Base-by-base conservation (phyloP, 345 rosid genomes). In the Melaleuca quinquenervia region DNA sequence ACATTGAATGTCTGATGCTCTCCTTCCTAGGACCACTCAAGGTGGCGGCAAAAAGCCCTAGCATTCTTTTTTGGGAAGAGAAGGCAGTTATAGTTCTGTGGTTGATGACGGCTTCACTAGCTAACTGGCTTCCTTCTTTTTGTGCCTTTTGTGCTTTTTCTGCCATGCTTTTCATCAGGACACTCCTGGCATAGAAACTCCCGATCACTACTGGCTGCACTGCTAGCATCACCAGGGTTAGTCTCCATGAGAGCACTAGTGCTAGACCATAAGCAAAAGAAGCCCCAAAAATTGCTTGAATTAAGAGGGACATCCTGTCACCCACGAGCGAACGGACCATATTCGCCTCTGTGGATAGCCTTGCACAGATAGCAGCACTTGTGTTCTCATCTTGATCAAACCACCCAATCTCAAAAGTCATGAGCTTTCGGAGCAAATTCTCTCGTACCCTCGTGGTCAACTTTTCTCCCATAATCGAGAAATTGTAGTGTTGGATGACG, bases 81-180 rank as follows among this genome's bases (percentile, higher is more conserved):
- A 93, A 93, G 74, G 96, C 94, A 0, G 95, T 92, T 64, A 94
- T 94, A 13, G 96, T 94, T 88, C 96, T 93, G 83, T 93, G 96
- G 92, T 94, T 94, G 16, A 89, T 86, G 3, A 91, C 93, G 27
- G 94, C 94, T 89, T 94, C 95, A 50, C 95, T 93, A 44, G 95
- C 96, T 15, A 93, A 83, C 52, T 94, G 94, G 89, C 96, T 94
- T 86, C 96, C 95, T 90, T 94, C 92, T 70, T 89, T 93, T 22
- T 94, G 96, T 21, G 94, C 94, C 75, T 94, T 93, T 85, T 88
- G 92, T 22, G 95, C 93, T 85, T 92, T 94, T 26, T 90, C 93
- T 12, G 94, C 92, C 92, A 93, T 91, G 44, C 92, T 93, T 85
- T 91, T 93, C 94, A 91, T 93, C 88, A 94, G 22, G 22, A 92